A percentile compares a stretch with the other conserved stretches of the same genome.
Evolutionary conservation across 2,329 filamentous ascomycete genomes (phyloP).

Genomic region (Monilinia laxa): DNA sequence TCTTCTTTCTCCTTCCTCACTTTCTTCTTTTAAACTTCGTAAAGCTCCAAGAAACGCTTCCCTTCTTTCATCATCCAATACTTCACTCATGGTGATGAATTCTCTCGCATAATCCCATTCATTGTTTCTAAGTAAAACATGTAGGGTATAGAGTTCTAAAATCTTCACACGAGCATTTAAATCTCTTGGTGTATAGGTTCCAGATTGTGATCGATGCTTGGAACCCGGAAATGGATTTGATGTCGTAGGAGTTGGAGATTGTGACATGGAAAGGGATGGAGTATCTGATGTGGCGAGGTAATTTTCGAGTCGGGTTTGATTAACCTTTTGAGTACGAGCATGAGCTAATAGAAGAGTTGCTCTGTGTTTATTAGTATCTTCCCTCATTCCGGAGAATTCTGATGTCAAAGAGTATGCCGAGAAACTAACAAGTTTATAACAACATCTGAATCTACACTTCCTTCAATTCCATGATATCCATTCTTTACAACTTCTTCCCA

Average conservation of each 20-base stretch:
- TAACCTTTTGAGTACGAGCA: slow-evolving; percentile 76
- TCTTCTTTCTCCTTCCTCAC: slow-evolving; percentile 63
- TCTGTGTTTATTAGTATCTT: slow-evolving; percentile 48
- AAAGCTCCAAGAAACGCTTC: slow-evolving; percentile 87
- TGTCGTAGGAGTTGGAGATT: slow-evolving; percentile 64
- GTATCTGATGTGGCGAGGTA: slow-evolving; percentile 78
- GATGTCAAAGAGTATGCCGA: slow-evolving; percentile 10
- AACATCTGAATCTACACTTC: slow-evolving; percentile 90
- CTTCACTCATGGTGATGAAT: slow-evolving; percentile 82
- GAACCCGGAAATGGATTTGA: slow-evolving; percentile 41
- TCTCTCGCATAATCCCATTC: slow-evolving; percentile 96
- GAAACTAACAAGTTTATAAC: slow-evolving; percentile 75
- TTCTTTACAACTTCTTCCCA: slow-evolving; percentile 90
- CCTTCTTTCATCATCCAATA: slow-evolving; percentile 87
- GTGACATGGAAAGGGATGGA: slow-evolving; percentile 70
- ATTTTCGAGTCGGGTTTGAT: slow-evolving; percentile 83
- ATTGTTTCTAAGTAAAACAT: slow-evolving; percentile 88
- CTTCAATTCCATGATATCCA: slow-evolving; percentile 85
- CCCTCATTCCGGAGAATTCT: slow-evolving; percentile 14
- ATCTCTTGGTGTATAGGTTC: slow-evolving; percentile 80
- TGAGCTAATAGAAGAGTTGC: slow-evolving; percentile 90
- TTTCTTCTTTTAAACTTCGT: slow-evolving; percentile 80
- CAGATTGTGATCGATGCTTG: slow-evolving; percentile 40
- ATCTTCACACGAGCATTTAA: slow-evolving; percentile 85
- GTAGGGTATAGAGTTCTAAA: slow-evolving; percentile 90